phyloP scores from a whole-genome alignment of 2,329 filamentous ascomycete genomes.

The Alternaria brassicae region DNA sequence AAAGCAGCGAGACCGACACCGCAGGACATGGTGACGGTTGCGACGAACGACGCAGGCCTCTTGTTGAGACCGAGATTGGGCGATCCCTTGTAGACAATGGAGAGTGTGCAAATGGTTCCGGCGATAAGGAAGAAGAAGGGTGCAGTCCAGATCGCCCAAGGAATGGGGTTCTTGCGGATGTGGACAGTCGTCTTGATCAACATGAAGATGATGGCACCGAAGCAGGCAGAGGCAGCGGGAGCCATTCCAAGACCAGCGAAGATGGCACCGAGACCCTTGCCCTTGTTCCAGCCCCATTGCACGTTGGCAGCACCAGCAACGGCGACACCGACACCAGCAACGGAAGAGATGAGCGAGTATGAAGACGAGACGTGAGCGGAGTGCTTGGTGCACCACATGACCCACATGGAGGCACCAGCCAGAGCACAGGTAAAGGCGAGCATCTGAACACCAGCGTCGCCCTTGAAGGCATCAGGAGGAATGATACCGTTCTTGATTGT shows the following conservation, averaged over 20 bases:
- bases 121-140: conserved; percentile 81
- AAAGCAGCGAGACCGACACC: conserved; percentile 67
- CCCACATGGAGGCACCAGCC: conserved; percentile 72
- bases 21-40: conserved; percentile 68
- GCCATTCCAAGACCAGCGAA: conserved; percentile 73
- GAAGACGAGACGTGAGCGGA: conserved; percentile 70
- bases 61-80: conserved; percentile 70
- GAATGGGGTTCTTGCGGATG: conserved; percentile 72
- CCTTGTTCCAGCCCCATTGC: conserved; percentile 67
- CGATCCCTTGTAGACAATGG: conserved; percentile 82
- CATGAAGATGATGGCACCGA: conserved; percentile 73
- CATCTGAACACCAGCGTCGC: conserved; percentile 58
- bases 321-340: conserved; percentile 58
- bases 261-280: conserved; percentile 69
- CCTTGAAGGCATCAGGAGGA: conserved; percentile 55
- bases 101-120: conserved; percentile 75
- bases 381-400: conserved; percentile 80
- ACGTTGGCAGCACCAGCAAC: conserved; percentile 64
- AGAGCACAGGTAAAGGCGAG: conserved; percentile 65
- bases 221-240: conserved; percentile 69
- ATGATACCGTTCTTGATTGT: conserved; percentile 79
- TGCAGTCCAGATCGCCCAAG: conserved; percentile 75
- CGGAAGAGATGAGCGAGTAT: conserved; percentile 60
- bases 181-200: conserved; percentile 76
- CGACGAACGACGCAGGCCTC: conserved; percentile 73